Conservation (phyloP, 2,329 filamentous ascomycete genomes). For the Pyrenophora teres region DNA sequence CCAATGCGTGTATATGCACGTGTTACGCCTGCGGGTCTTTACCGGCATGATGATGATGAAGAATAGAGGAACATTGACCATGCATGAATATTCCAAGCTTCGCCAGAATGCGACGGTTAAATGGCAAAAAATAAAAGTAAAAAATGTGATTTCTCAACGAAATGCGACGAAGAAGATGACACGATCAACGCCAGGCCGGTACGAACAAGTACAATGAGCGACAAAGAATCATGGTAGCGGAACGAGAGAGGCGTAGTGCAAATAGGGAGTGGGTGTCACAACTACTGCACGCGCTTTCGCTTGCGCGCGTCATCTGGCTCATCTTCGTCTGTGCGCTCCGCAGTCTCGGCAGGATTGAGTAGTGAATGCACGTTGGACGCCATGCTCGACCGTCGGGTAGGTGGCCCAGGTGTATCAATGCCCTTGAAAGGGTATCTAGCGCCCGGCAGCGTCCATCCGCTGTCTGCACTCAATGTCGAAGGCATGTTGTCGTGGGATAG, state of each 20-base stretch:
- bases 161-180: neutral
- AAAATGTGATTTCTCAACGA: neutral
- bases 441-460: constrained; percentile 61
- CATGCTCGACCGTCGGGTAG: constrained; percentile 72
- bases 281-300: constrained; percentile 55
- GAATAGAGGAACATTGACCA: neutral
- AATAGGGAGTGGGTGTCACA: no score
- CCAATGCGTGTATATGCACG: neutral
- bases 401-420: constrained; percentile 60
- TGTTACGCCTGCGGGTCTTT: neutral
- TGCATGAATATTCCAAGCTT: constrained; percentile 1
- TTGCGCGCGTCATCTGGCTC: constrained; percentile 65
- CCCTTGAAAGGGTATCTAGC: constrained; percentile 55
- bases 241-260: neutral
- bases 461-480: constrained; percentile 57
- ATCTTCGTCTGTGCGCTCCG: constrained; percentile 68
- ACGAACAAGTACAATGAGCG: constrained; percentile 25
- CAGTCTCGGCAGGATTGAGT: constrained; percentile 70
- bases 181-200: neutral
- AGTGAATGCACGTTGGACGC: constrained; percentile 71
- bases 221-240: neutral
- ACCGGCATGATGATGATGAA: neutral
- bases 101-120: neutral
- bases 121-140: neutral
- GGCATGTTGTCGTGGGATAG: constrained; percentile 55